Evolutionary conservation across 805 yeast species (phyloP).

Genomic region (Zygosaccharomyces pseudorouxii): DNA sequence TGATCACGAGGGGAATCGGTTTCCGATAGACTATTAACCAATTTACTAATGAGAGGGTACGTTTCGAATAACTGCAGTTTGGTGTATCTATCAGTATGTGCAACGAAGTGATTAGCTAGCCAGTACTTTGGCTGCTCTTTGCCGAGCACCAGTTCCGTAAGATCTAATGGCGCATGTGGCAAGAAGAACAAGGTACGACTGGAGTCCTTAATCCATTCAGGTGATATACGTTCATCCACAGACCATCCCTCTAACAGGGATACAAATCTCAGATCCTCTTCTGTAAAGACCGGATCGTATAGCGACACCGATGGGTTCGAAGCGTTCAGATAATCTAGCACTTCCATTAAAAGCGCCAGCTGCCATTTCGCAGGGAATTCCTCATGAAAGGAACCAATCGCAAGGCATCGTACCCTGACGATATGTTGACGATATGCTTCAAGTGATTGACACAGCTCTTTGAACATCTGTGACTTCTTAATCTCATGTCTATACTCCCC

Average conservation of each 20-base stretch:
- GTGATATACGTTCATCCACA: slow-evolving; percentile 20
- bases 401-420: slow-evolving; percentile 54
- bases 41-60: slow-evolving; percentile 43
- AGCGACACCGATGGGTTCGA: slow-evolving; percentile 37
- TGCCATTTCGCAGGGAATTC: slow-evolving; percentile 62
- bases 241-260: slow-evolving; percentile 23
- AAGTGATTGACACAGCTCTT: slow-evolving; percentile 23
- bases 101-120: slow-evolving; percentile 49
- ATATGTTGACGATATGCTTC: slow-evolving; percentile 12
- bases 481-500: slow-evolving; percentile 22
- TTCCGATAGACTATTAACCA: slow-evolving; percentile 24
- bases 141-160: slow-evolving; percentile 42
- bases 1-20: background rate
- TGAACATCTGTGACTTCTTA: slow-evolving; percentile 28
- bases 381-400: slow-evolving; percentile 62
- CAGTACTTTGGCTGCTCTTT: slow-evolving; percentile 37
- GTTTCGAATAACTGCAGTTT: slow-evolving; percentile 39
- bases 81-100: slow-evolving; percentile 52
- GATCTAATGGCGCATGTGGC: slow-evolving; percentile 68
- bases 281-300: slow-evolving; percentile 62
- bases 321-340: slow-evolving; percentile 30
- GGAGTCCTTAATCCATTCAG: slow-evolving; percentile 21
- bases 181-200: slow-evolving; percentile 47
- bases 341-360: slow-evolving; percentile 50
- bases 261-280: slow-evolving; percentile 41